phyloP scores from a whole-genome alignment of 2,329 filamentous ascomycete species.

The Phyllachora maydis region DNA sequence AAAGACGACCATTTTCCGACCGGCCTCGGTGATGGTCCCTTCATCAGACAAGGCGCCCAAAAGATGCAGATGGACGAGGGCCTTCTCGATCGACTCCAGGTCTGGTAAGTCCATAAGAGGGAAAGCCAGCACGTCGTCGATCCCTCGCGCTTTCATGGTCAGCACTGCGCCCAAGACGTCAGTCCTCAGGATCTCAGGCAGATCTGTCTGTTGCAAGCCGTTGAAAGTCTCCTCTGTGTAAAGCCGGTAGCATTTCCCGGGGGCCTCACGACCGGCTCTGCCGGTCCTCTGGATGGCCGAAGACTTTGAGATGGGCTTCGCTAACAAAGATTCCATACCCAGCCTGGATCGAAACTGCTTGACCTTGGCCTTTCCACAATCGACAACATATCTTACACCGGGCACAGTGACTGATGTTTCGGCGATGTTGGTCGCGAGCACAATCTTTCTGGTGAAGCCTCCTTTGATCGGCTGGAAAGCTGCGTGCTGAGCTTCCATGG shows the following conservation, averaged over 20 bases:
- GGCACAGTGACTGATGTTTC: constrained; percentile 94
- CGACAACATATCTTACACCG: constrained; percentile 77
- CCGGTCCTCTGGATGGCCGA: constrained; percentile 83
- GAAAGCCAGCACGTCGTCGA: constrained; percentile 64
- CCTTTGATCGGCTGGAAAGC: constrained; percentile 62
- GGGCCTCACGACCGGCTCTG: constrained; percentile 78
- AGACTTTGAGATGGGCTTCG: constrained; percentile 81
- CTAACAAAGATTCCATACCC: constrained; percentile 75
- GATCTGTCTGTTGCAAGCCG: constrained; percentile 48
- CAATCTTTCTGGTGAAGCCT: constrained; percentile 64
- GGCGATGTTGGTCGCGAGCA: constrained; percentile 93
- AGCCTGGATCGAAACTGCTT: constrained; percentile 75
- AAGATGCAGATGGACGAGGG: constrained; percentile 58
- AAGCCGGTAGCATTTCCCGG: constrained; percentile 74
- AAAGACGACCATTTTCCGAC: constrained; percentile 59
- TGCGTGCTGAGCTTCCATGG: constrained; percentile 66
- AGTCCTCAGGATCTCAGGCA: constrained; percentile 77
- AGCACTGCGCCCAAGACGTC: constrained; percentile 73
- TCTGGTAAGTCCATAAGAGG: constrained; percentile 71
- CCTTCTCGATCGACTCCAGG: constrained; percentile 58
- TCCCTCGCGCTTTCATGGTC: constrained; percentile 82
- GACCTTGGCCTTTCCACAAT: constrained; percentile 83
- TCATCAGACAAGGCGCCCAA: constrained; percentile 55
- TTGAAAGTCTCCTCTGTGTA: constrained; percentile 68
- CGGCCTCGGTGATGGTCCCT: constrained; percentile 53